Evolutionary conservation across 1,284 basidiomycete genomes (phyloP).

Genomic region (Sanghuangporus weigelae): DNA sequence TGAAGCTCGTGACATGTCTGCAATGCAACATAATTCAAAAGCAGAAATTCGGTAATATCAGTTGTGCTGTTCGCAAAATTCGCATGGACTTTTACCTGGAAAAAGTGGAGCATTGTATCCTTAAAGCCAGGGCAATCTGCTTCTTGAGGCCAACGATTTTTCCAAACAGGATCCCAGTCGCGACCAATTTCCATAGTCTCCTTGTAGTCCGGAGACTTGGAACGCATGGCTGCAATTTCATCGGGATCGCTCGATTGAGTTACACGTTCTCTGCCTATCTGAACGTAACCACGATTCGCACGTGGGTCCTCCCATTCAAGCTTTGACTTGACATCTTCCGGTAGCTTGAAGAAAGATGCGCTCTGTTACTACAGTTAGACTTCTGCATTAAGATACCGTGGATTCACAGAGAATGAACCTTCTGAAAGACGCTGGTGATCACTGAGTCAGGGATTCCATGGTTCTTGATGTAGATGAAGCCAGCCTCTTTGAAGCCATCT

Average conservation of each 20-base stretch:
- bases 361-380: conserved; percentile 41
- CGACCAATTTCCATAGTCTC: conserved; percentile 84
- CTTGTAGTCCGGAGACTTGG: conserved; percentile 72
- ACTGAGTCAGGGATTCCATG: conserved; percentile 57
- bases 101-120: conserved; percentile 68
- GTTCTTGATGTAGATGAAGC: conserved; percentile 67
- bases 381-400: not conserved
- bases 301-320: conserved; percentile 79
- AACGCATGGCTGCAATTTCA: conserved; percentile 72
- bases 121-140: conserved; percentile 61
- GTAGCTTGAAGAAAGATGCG: conserved; percentile 66
- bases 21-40: not conserved
- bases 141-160: conserved; percentile 76
- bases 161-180: conserved; percentile 70
- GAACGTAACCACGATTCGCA: conserved; percentile 79
- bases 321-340: conserved; percentile 58
- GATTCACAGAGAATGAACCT: conserved; percentile 37
- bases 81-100: conserved; percentile 38
- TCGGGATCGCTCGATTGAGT: conserved; percentile 64
- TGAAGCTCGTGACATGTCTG: conserved; percentile 75
- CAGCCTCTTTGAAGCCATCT: conserved; percentile 70
- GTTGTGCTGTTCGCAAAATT: not conserved
- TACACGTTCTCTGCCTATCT: conserved; percentile 74
- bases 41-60: not conserved
- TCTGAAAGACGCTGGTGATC: conserved; percentile 53